These are phyloP conservation scores for Yamadazyma sp. DNA, from an alignment of 805 yeast genomes.

Conservation along the genomic window DNA sequence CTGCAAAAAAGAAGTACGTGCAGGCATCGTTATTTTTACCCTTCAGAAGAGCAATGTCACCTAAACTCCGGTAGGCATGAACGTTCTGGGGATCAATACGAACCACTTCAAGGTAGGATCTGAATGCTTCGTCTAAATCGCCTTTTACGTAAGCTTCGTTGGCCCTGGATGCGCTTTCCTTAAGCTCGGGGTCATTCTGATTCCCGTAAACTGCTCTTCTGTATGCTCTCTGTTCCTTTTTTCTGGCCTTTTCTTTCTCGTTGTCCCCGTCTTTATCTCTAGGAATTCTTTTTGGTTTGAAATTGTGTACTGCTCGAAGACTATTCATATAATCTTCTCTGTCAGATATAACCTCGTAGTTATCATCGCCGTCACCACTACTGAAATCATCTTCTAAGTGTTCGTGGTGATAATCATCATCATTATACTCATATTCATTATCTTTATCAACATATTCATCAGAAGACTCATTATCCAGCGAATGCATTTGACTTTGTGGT, in stretches of 20 bases:
- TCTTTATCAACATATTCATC: background rate
- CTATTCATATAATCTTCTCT: constrained; percentile 3
- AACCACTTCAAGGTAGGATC: constrained; percentile 66
- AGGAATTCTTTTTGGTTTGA: background rate
- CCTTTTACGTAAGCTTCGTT: constrained; percentile 75
- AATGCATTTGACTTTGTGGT: no score
- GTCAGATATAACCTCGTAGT: background rate
- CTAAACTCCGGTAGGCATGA: constrained; percentile 84
- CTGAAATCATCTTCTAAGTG: constrained; percentile 1
- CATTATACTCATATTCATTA: constrained; percentile 1
- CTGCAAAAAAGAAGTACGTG: constrained; percentile 78
- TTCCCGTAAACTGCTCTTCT: constrained; percentile 26
- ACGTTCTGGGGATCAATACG: constrained; percentile 74
- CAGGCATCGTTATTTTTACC: constrained; percentile 73
- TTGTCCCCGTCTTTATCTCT: constrained; percentile 24
- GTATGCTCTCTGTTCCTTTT: constrained; percentile 22
- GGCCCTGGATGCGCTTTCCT: constrained; percentile 64
- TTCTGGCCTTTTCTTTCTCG: constrained; percentile 12
- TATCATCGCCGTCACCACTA: background rate
- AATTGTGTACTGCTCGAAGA: constrained; percentile 5
- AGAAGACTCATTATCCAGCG: no score
- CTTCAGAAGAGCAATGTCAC: constrained; percentile 73
- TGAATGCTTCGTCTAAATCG: constrained; percentile 59
- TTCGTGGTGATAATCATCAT: constrained; percentile 1
- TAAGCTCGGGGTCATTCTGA: constrained; percentile 71